Base-by-base conservation (phyloP, 257 asterid genomes). In the Forsythia viridissima region DNA sequence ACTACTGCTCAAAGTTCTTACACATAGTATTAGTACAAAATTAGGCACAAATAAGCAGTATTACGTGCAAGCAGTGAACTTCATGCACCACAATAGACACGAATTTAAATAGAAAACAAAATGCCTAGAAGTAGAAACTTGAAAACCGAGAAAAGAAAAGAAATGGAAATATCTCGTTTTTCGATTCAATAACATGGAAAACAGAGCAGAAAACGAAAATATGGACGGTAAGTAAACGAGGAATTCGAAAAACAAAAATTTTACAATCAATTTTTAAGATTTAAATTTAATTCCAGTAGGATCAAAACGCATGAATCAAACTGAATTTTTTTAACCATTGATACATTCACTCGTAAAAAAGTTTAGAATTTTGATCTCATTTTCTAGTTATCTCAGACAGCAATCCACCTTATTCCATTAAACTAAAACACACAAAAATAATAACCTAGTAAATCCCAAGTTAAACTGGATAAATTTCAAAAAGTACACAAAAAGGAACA, bases 341-440 rank as follows among this genome's bases (percentile, higher is more conserved):
- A 6, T 15, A 61, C 10, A n/a, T 59, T 42, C 37, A 34, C 36
- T 57, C 18, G 40, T 46, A 71, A 73, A 16, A 37, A 40, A 21
- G 38, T 7, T 67, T 11, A 72, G 24, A 21, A 55, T 0, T 18
- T 18, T 55, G 65, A 55, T 34, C 5, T 55, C 21, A n/a, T 6
- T 18, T 70, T 70, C 39, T 6, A 36, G 51, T 57, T n/a, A 40
- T 46, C 13, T 21, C 51, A n/a, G 12, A 76, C 37, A 71, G 39
- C 61, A 63, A 72, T 57, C 80, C 6, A 61, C 34, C 30, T 61
- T n/a, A 43, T 46, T 76, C 66, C 20, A 9, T n/a, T 72, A 55
- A 44, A 44, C 52, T 44, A 44, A 76, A 76, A 76, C 15, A 6
- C 13, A 15, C 46, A 38, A 8, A 30, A 12, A 36, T 4, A 70